Evolutionary conservation across 169 alveolate genomes (phyloP), one percentile per base, ranked within the genome.

Genomic region (Babesia ovis): DNA sequence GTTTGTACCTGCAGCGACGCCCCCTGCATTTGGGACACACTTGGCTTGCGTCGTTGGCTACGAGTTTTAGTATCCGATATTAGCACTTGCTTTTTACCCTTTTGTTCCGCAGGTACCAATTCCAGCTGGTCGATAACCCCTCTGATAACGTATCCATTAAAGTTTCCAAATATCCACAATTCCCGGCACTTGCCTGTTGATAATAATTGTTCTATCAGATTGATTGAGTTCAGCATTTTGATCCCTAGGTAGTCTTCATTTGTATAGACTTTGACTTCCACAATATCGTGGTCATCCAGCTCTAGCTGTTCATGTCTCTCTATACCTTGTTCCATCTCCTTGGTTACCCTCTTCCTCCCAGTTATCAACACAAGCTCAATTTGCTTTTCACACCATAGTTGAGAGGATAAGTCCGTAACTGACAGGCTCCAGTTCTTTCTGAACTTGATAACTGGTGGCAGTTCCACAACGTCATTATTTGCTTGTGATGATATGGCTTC

Each of bases 311-410:
- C 93, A 56, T 90, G 94, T 60, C 94, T 71, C 54, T 85, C 88
- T 35, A 67, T 86, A 32, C 94, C 94, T 58, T 70, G 68, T 41
- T 77, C 50, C 94, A 90, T 90, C 29, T 84, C 94, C 64, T 86
- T 86, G 9, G 94, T 90, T 42, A 81, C 92, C 60, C 89, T 61
- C 46, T 60, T 86, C 54, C 85, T 54, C 5, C 94, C 94, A 8
- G 94, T 90, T 8, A 85, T 70, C 35, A 90, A 83, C 27, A 80
- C 79, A 69, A 76, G 73, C 53, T 86, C 92, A n/a, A 86, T 54
- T 72, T 86, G 91, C 61, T 83, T 89, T 62, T 90, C 94, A 59
- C 94, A 90, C 94, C 94, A 90, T 34, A 90, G 50, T 32, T 90
- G 94, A 42, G 91, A 74, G 11, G 93, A 86, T 22, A 90, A 60